Evolutionary conservation across 805 yeast genomes (phyloP), one percentile per base, ranked within the genome.

Genomic region (Jamesozyma hellenica): DNA sequence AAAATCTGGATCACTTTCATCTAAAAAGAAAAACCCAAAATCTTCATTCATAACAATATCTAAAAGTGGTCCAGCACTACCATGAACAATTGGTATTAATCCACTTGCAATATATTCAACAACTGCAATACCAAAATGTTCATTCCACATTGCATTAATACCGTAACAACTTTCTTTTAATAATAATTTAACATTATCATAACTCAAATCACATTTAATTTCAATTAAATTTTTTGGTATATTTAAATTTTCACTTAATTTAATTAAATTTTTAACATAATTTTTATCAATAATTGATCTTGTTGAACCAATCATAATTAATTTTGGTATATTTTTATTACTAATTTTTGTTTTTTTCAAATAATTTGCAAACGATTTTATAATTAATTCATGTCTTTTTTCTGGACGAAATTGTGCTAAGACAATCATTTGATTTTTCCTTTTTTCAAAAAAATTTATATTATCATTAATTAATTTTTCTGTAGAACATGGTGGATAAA

Each of bases 121-220:
- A 4, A 92, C 90, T 1, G 95, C 90, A 52, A 92, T 92, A 15
- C 99, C 99, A 60, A 92, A 92, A 65, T 92, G 99, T 65, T 92
- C 99, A 62, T 92, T 92, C 98, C 98, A 92, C 99, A 92, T 92
- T 25, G 95, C 87, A 53, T 92, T 90, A 30, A 92, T 66, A 4
- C 98, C 98, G 52, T 75, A 77, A 19, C 77, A 73, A 3, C 86
- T 73, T 12, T 59, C 63, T 11, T 64, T 51, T 27, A 94, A 65
- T 39, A 74, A 69, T 23, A 63, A 53, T 38, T 75, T 64, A 12
- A 94, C 77, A 14, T 67, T 70, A 1, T 66, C 68, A 64, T 84
- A 84, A 9, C 85, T 70, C 21, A 90, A 81, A 61, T 92, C 94
- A 4, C 82, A 70, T 0, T 78, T 65, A 51, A 87, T 80, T 34